Evolutionary conservation across 345 rosid genomes (phyloP), one percentile per base, ranked within the genome.

Genomic region (Populus simonii): DNA sequence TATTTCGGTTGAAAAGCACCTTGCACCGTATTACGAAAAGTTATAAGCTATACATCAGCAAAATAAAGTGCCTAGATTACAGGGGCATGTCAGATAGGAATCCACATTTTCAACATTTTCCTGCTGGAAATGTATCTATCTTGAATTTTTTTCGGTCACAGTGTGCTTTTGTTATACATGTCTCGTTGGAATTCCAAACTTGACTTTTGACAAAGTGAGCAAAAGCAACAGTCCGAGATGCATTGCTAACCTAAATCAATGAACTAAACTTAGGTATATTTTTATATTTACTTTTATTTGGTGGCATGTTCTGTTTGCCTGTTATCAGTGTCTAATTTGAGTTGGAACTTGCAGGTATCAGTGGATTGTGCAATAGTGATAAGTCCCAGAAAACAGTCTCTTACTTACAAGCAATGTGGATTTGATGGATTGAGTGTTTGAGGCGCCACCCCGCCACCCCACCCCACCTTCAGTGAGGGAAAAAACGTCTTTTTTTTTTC

Each of bases 401-500:
- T 96, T 49, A 92, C 92, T 7, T 88, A 89, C 89, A 96, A 96
- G 89, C 97, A 92, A 71, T 96, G 99, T 83, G 99, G 99, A 63
- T 96, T 96, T 78, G 99, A 96, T 80, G 99, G 99, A 69, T 75
- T 96, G 77, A 89, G 84, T 73, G 92, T 96, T 74, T 96, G n/a
- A 66, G n/a, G 13, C 2, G 7, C 20, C 20, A 23, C 10, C 66
- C 9, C 9, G 4, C 23, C 33, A 3, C 27, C 12, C 20, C 20
- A 23, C 10, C 33, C 18, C 33, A 12, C 31, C 33, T 25, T 23
- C 12, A 6, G 39, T 9, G 35, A 74, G 23, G 68, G 7, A 33
- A 12, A 63, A 25, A 7, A 66, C 7, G 1, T 39, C 31, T 23
- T 33, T 38, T 57, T 62, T 47, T 70, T n/a, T 22, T 47, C 15